Evolutionary conservation across 2,329 filamentous ascomycete species (phyloP), one percentile per base, ranked within the genome.

Genomic region (Aspergillus persii): DNA sequence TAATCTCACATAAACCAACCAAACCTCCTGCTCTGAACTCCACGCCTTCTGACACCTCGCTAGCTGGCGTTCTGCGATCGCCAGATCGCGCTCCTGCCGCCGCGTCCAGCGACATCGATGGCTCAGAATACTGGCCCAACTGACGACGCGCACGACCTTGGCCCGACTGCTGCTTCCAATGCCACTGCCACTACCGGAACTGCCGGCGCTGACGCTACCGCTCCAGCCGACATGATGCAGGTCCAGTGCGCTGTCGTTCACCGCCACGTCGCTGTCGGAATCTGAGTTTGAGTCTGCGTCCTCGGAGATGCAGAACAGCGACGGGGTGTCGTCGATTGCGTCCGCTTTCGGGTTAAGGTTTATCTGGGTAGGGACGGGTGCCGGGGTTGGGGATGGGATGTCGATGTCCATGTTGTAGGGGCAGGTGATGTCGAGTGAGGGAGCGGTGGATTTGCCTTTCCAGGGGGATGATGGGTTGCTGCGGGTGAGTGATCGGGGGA

Each of bases 11-110:
- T 69, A 66, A 18, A 63, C 59, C 56, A 75, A 54, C 72, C 72
- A 74, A 15, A 74, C 41, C 49, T 75, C 73, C 53, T 75, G 72
- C 54, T 74, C 71, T 8, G 72, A 74, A 54, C 70, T 73, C 71
- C 71, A 75, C 1, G 72, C 70, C 59, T 70, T 74, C 56, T 75
- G 73, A 62, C 73, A 75, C 29, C 68, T 61, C 41, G 63, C 69
- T 50, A 75, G 50, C 46, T 75, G 66, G 15, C 61, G 64, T 57
- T 67, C 59, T 0, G 72, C 72, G 53, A 66, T 62, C 4, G 62
- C 52, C 18, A 74, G 64, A 33, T 71, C 65, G 15, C 61, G 61
- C 47, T 74, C 72, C 44, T 71, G 71, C 27, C 72, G 66, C 7
- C 31, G 60, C 4, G 69, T 70, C 70, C 71, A 73, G 18, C 71